Percentiles rank a stretch among this genome's conserved stretches.
These are phyloP conservation scores for Lactifluus echinatus DNA, from an alignment of 768 basidiomycete species.

Conservation along the genomic window DNA sequence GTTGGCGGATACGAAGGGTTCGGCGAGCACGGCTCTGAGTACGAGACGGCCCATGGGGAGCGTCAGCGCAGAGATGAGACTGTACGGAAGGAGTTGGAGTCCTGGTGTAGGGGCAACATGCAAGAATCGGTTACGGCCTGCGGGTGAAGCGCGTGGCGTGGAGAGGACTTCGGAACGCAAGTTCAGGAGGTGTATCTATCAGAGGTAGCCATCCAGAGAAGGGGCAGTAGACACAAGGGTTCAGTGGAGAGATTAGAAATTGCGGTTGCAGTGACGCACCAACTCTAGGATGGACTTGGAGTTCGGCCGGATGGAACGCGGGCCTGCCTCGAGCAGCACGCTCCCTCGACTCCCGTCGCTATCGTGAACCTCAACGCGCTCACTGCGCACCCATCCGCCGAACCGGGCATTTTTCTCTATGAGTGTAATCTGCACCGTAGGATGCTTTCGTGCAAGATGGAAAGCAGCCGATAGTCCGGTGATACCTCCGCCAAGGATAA, in stretches of 20 bases:
- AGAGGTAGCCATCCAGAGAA: too few species aligned
- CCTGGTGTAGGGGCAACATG: slow-evolving; percentile 44
- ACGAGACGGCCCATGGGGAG: slow-evolving; percentile 38
- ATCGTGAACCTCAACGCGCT: slow-evolving; percentile 38
- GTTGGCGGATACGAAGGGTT: slow-evolving; percentile 39
- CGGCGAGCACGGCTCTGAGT: slow-evolving; percentile 45
- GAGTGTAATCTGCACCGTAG: slow-evolving; percentile 49
- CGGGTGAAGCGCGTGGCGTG: slow-evolving; percentile 55
- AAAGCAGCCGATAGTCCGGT: slow-evolving; percentile 78
- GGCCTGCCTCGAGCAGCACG: slow-evolving; percentile 76
- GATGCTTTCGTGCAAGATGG: slow-evolving; percentile 61
- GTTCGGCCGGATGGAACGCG: slow-evolving; percentile 76
- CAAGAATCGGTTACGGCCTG: slow-evolving; percentile 73
- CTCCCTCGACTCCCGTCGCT: slow-evolving; percentile 25
- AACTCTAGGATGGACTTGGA: slow-evolving; percentile 68
- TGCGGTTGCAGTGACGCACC: slow-evolving; percentile 40
- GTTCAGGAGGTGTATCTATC: slow-evolving; percentile 67
- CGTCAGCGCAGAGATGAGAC: slow-evolving; percentile 30
- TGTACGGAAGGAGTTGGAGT: slow-evolving; percentile 42
- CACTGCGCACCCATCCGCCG: slow-evolving; percentile 83
- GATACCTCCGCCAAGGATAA: slow-evolving; percentile 73
- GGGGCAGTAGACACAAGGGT: background rate
- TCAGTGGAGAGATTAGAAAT: background rate
- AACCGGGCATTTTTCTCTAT: slow-evolving; percentile 55
- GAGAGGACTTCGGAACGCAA: slow-evolving; percentile 54